These are phyloP conservation scores for Jamesozyma piceae DNA, from an alignment of 805 yeast species.

Conservation along the genomic window DNA sequence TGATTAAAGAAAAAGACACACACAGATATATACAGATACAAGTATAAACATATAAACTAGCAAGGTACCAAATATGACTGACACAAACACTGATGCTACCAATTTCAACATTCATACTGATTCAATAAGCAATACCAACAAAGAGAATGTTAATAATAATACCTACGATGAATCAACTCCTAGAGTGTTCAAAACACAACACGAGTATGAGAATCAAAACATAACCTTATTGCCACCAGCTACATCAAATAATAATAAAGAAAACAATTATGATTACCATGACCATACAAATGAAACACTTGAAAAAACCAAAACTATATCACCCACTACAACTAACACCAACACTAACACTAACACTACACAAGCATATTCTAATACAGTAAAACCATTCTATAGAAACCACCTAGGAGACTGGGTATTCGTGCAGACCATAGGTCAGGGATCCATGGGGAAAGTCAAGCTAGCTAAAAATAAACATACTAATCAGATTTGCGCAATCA, in stretches of 20 bases:
- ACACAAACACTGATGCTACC: too few species aligned
- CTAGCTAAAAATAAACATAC: conserved; percentile 80
- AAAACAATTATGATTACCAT: too few species aligned
- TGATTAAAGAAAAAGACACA: too few species aligned
- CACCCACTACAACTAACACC: neutral
- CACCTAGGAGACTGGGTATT: conserved; percentile 79
- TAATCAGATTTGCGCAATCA: conserved; percentile 79
- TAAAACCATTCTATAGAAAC: neutral
- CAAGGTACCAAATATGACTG: too few species aligned
- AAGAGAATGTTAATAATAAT: neutral
- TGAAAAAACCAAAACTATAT: too few species aligned
- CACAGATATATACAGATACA: too few species aligned
- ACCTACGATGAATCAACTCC: neutral
- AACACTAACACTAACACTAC: neutral
- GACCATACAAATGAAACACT: neutral
- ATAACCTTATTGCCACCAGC: neutral
- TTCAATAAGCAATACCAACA: too few species aligned
- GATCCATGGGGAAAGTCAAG: conserved; percentile 98
- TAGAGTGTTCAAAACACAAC: neutral
- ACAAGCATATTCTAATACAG: neutral
- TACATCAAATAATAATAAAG: neutral
- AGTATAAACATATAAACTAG: too few species aligned
- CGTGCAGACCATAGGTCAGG: conserved; percentile 91
- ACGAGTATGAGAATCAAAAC: neutral
- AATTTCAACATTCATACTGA: too few species aligned